Evolutionary conservation across 192 early-diverging fungal species (phyloP).

Genomic region (Haplosporangium gracile): DNA sequence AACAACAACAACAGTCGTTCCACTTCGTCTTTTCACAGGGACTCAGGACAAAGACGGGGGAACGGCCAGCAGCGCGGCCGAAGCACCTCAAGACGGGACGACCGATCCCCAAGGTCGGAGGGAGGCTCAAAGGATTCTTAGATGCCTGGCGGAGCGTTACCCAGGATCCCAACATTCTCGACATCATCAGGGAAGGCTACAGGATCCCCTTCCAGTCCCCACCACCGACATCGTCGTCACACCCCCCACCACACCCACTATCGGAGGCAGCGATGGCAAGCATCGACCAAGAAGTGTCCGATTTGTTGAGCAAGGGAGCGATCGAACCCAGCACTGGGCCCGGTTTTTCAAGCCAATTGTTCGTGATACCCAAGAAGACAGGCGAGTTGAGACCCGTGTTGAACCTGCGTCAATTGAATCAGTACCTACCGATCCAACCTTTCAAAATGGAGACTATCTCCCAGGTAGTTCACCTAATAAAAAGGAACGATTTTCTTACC

Average conservation of each 20-base stretch:
- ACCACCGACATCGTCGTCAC: conserved; percentile 12
- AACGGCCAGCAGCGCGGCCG: conserved; percentile 15
- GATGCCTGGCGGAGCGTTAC: conserved; percentile 18
- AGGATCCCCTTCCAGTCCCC: conserved; percentile 22
- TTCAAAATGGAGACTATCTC: conserved; percentile 54
- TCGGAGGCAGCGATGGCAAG: conserved; percentile 9
- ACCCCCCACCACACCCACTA: conserved; percentile 9
- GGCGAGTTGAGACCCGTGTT: conserved; percentile 37
- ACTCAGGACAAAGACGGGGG: conserved; percentile 8
- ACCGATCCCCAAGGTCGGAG: conserved; percentile 29
- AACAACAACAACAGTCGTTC: conserved; percentile 14
- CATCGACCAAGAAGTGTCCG: conserved; percentile 33
- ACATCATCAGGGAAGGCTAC: conserved; percentile 25
- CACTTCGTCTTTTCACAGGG: conserved; percentile 18
- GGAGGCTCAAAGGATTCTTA: conserved; percentile 26
- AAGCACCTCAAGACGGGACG: background rate
- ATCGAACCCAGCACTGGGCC: conserved; percentile 34
- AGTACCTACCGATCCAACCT: conserved; percentile 7
- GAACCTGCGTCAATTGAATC: conserved; percentile 37
- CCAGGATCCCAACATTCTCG: conserved; percentile 16
- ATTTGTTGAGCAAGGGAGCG: conserved; percentile 29
- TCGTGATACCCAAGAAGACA: conserved; percentile 45
- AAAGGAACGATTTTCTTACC: conserved; percentile 24
- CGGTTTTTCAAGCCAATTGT: conserved; percentile 46
- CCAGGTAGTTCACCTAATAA: conserved; percentile 32